phyloP scores from a whole-genome alignment of 1,139 yeast genomes.

The Pneumocystis jirovecii region DNA sequence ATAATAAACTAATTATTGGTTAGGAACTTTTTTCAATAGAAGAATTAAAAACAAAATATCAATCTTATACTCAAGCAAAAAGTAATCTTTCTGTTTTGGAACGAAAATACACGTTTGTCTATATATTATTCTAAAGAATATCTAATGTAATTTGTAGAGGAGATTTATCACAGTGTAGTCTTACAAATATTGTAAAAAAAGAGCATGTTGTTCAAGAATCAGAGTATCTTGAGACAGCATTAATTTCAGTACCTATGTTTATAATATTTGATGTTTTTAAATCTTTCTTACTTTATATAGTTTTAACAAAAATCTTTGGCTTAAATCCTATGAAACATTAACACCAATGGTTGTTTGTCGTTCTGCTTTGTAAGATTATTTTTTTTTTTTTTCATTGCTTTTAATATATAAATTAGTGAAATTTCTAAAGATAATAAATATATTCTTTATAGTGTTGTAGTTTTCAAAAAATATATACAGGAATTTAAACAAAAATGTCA shows the following conservation, averaged over 20 bases:
- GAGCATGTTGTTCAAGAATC: constrained; percentile 73
- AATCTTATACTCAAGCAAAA: constrained; percentile 65
- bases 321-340: constrained; percentile 51
- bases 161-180: constrained; percentile 75
- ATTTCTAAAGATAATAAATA: constrained; percentile 63
- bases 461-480: constrained; percentile 64
- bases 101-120: constrained; percentile 49
- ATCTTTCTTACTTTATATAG: constrained; percentile 13
- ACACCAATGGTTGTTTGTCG: constrained; percentile 81
- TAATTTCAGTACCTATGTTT: constrained; percentile 70
- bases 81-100: constrained; percentile 76
- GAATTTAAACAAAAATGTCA: constrained; percentile 60
- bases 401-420: constrained; percentile 20
- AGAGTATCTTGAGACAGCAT: constrained; percentile 68
- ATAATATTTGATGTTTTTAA: constrained; percentile 36
- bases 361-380: constrained; percentile 34
- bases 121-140: not conserved
- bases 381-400: not conserved
- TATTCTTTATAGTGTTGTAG: constrained; percentile 57
- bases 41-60: constrained; percentile 60
- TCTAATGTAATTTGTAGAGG: constrained; percentile 30
- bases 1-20: constrained; percentile 22
- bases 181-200: constrained; percentile 76
- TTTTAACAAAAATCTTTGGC: constrained; percentile 10
- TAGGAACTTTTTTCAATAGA: constrained; percentile 64